phyloP scores from a whole-genome alignment of 768 basidiomycete species.

The Boletus eberwhitei region DNA sequence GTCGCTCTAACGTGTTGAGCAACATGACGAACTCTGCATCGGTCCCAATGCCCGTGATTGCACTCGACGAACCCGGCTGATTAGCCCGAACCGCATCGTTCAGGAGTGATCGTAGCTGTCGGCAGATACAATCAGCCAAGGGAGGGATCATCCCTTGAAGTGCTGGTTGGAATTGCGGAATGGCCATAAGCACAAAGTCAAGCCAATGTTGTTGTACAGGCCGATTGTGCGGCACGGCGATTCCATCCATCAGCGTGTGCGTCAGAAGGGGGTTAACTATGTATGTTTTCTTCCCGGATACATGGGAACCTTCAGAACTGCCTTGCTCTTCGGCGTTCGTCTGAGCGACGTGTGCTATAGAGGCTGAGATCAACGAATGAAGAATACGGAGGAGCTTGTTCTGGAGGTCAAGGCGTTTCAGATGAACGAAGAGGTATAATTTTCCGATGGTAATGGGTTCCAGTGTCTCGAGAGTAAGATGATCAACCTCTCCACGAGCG shows the following conservation, averaged over 20 bases:
- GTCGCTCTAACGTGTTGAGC: slow-evolving; percentile 77
- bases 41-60: slow-evolving; percentile 51
- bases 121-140: slow-evolving; percentile 75
- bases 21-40: slow-evolving; percentile 86
- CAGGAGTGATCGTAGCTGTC: slow-evolving; percentile 58
- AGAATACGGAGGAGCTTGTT: slow-evolving; percentile 91
- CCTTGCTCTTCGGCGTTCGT: slow-evolving; percentile 33
- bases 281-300: slow-evolving; percentile 35
- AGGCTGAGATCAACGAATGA: slow-evolving; percentile 77
- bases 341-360: slow-evolving; percentile 36
- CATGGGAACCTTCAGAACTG: slow-evolving; percentile 34
- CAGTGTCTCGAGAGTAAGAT: slow-evolving; percentile 53
- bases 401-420: slow-evolving; percentile 74
- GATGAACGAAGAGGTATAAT: slow-evolving; percentile 71
- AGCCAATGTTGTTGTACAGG: slow-evolving; percentile 93
- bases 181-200: slow-evolving; percentile 90
- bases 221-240: slow-evolving; percentile 64
- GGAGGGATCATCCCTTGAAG: slow-evolving; percentile 66
- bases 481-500: slow-evolving; percentile 76
- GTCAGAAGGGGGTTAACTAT: slow-evolving; percentile 69
- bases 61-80: slow-evolving; percentile 35
- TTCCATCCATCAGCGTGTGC: slow-evolving; percentile 78
- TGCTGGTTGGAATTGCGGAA: slow-evolving; percentile 78
- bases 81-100: slow-evolving; percentile 51
- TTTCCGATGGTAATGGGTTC: slow-evolving; percentile 73